Conservation (phyloP, 2,329 filamentous ascomycete species). For the Beauveria brongniartii region DNA sequence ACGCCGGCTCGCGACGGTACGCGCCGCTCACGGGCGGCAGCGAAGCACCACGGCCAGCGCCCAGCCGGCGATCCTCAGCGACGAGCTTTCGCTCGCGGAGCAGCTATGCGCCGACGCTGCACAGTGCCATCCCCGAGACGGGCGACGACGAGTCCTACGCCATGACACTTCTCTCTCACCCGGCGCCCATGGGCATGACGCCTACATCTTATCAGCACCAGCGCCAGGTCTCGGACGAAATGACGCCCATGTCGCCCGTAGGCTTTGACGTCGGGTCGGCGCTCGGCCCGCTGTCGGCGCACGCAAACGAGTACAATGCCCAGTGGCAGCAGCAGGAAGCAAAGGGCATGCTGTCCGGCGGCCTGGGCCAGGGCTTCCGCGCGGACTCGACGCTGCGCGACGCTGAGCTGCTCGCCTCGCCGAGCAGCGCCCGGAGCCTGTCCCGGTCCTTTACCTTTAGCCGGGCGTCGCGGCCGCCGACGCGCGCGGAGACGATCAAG, state of each 20-base stretch:
- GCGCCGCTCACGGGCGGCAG: background rate
- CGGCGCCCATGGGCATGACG: conserved; percentile 31
- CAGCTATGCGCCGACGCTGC: conserved; percentile 18
- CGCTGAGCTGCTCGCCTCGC: conserved; percentile 39
- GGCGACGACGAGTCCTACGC: conserved; percentile 34
- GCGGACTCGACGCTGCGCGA: conserved; percentile 40
- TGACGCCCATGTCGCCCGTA: conserved; percentile 18
- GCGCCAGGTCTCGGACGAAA: conserved; percentile 15
- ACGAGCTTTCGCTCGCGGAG: conserved; percentile 17
- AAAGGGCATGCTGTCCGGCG: conserved; percentile 47
- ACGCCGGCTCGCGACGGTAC: conserved; percentile 1
- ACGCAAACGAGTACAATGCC: conserved; percentile 37
- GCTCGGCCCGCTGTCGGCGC: conserved; percentile 35
- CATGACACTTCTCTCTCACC: conserved; percentile 33
- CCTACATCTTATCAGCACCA: conserved; percentile 21
- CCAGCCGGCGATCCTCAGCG: conserved; percentile 16
- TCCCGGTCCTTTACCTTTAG: conserved; percentile 34
- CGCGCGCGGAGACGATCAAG: conserved; percentile 35
- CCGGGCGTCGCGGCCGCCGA: conserved; percentile 19
- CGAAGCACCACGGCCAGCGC: background rate
- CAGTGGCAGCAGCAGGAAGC: conserved; percentile 45
- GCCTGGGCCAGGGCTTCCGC: conserved; percentile 45
- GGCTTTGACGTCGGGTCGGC: conserved; percentile 39
- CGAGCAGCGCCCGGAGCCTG: conserved; percentile 25
- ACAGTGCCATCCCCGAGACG: conserved; percentile 20